Conservation (phyloP, 371 early-diverging fungal species). For the Mucor indicus region DNA sequence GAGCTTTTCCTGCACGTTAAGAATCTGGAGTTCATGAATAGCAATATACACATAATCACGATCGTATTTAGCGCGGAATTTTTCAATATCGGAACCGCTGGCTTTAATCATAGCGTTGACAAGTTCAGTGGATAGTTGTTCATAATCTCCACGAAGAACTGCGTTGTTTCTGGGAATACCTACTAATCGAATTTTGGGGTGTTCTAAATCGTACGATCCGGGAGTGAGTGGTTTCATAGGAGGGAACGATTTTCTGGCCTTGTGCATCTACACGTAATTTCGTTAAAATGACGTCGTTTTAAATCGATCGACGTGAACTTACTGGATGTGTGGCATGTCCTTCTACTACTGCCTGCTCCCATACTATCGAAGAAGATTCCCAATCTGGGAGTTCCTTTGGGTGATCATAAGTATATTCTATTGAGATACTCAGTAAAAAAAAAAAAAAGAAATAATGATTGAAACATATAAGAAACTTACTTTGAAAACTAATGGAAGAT, state of each 20-base stretch:
- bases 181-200: slow-evolving; percentile 47
- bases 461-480: slow-evolving; percentile 24
- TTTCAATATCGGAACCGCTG: slow-evolving; percentile 1
- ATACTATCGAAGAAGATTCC: slow-evolving; percentile 50
- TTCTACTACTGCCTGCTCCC: slow-evolving; percentile 75
- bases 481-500: slow-evolving; percentile 43
- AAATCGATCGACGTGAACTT: slow-evolving; percentile 18
- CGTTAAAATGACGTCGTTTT: slow-evolving; percentile 3
- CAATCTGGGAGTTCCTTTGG: slow-evolving; percentile 49
- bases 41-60: slow-evolving; percentile 43
- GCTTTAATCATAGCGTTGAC: slow-evolving; percentile 30
- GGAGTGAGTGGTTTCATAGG: slow-evolving; percentile 53
- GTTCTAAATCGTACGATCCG: slow-evolving; percentile 43
- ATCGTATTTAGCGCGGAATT: slow-evolving; percentile 8
- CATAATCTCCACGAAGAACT: slow-evolving; percentile 53
- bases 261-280: slow-evolving; percentile 53
- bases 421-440: neutral
- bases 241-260: slow-evolving; percentile 58
- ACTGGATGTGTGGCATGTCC: slow-evolving; percentile 81
- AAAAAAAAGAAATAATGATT: neutral
- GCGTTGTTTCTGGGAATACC: slow-evolving; percentile 49
- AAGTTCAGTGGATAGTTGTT: slow-evolving; percentile 30
- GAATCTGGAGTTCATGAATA: slow-evolving; percentile 66
- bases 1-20: slow-evolving; percentile 56
- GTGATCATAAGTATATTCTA: slow-evolving; percentile 53